A percentile compares a stretch with the other conserved stretches of the same genome.
phyloP scores from a whole-genome alignment of 23 red algal genomes.

The Gracilaria gracilis region DNA sequence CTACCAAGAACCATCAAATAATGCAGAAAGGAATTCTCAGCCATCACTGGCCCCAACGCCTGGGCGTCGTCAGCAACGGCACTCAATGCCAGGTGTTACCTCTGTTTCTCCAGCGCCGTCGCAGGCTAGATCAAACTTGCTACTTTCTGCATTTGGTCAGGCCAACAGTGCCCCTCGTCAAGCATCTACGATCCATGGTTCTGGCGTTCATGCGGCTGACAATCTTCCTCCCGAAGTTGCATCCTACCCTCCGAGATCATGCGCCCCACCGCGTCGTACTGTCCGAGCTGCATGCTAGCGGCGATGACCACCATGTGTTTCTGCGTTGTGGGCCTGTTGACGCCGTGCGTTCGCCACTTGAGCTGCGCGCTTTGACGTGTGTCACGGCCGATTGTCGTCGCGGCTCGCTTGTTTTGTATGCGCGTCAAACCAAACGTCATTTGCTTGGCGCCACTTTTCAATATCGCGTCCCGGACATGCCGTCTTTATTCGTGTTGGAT shows the following conservation, averaged over 20 bases:
- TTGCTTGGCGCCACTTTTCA: slow-evolving; percentile 16
- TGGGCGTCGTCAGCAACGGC: background rate
- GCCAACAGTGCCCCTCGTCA: background rate
- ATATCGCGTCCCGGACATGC: slow-evolving; percentile 3
- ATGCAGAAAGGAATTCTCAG: background rate
- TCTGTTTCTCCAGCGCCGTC: background rate
- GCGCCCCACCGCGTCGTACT: background rate
- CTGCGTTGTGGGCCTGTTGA: background rate
- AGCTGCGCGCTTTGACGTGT: background rate
- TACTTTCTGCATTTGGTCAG: slow-evolving; percentile 15
- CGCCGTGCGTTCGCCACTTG: background rate
- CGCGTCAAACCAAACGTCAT: background rate
- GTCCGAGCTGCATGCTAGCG: background rate
- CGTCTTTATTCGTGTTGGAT: slow-evolving; percentile 35
- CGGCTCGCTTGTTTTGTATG: slow-evolving; percentile 6
- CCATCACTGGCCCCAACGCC: background rate
- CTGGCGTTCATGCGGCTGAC: background rate
- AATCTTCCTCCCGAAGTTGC: slow-evolving; percentile 8
- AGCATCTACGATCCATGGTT: background rate
- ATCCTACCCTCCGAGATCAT: slow-evolving; percentile 22
- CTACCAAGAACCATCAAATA: background rate
- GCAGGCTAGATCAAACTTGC: background rate
- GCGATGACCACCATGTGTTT: slow-evolving; percentile 10
- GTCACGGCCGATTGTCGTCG: background rate
- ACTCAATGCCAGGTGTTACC: background rate